Conservation (phyloP, 2,329 filamentous ascomycete species). For the Sclerotinia sclerotiorum region DNA sequence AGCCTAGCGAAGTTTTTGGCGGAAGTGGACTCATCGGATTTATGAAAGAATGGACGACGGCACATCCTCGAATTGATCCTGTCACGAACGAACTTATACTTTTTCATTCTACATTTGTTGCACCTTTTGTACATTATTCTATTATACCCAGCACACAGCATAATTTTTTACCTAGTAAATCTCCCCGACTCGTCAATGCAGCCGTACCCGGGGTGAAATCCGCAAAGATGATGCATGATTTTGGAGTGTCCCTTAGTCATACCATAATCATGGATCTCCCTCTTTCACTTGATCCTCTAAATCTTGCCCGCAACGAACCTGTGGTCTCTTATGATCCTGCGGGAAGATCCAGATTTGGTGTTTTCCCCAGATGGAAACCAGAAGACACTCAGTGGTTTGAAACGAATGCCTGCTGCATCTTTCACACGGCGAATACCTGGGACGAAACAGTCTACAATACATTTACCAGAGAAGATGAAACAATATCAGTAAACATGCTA, state of each 20-base stretch:
- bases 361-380: conserved; percentile 64
- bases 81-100: conserved; percentile 63
- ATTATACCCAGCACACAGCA: conserved; percentile 47
- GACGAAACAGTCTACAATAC: conserved; percentile 46
- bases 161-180: conserved; percentile 35
- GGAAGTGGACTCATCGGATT: conserved; percentile 57
- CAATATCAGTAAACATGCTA: conserved; percentile 58
- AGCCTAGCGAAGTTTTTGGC: conserved; percentile 54
- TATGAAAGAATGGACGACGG: conserved; percentile 71
- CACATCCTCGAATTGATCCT: conserved; percentile 67
- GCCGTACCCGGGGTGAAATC: conserved; percentile 60
- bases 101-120: conserved; percentile 64
- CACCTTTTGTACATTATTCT: conserved; percentile 68
- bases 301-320: conserved; percentile 55
- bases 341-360: conserved; percentile 60
- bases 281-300: conserved; percentile 62
- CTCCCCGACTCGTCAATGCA: conserved; percentile 47
- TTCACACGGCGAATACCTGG: conserved; percentile 73
- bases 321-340: conserved; percentile 60
- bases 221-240: conserved; percentile 76
- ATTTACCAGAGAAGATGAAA: conserved; percentile 34
- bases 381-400: conserved; percentile 63
- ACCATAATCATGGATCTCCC: conserved; percentile 71
- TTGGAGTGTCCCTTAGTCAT: conserved; percentile 62
- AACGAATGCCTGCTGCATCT: conserved; percentile 66